Conservation (phyloP, 1,284 basidiomycete species). For the Microstroma glucosiphilum region DNA sequence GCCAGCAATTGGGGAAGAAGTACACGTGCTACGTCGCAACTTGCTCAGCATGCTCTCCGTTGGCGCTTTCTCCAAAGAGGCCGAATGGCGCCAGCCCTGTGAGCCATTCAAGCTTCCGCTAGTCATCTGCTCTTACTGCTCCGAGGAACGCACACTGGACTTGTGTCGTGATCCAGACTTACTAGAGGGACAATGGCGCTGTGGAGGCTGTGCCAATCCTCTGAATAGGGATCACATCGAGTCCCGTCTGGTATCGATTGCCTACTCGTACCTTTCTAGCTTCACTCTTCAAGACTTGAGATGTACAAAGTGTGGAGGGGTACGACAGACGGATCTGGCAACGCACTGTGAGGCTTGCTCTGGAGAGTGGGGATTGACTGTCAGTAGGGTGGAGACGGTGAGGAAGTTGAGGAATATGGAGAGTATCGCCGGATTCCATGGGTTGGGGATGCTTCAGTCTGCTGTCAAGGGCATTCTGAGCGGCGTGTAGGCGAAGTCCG, state of each 20-base stretch:
- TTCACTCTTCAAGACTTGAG: conserved; percentile 76
- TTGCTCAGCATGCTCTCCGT: conserved; percentile 81
- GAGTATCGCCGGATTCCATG: conserved; percentile 35
- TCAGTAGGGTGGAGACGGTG: conserved; percentile 33
- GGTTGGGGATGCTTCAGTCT: conserved; percentile 11
- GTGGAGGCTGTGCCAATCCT: conserved; percentile 67
- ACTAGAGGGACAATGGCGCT: conserved; percentile 53
- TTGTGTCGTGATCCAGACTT: conserved; percentile 88
- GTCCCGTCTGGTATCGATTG: conserved; percentile 71
- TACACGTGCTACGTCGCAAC: conserved; percentile 81
- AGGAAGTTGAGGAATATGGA: conserved; percentile 24
- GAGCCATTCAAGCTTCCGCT: conserved; percentile 79
- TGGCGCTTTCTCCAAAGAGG: conserved; percentile 63
- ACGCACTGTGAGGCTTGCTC: conserved; percentile 75
- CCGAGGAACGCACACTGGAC: conserved; percentile 82
- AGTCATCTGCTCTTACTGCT: conserved; percentile 86
- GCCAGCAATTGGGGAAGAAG: conserved; percentile 72
- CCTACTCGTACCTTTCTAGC: conserved; percentile 65
- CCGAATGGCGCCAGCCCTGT: conserved; percentile 73
- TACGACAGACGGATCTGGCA: conserved; percentile 78
- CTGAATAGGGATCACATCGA: conserved; percentile 83
- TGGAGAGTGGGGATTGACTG: conserved; percentile 54
- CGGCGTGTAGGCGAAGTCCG: no score
- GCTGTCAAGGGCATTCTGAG: neutral
- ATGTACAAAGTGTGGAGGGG: conserved; percentile 79